Base-by-base conservation (phyloP, 345 rosid genomes). In the Gossypioides kirkii region DNA sequence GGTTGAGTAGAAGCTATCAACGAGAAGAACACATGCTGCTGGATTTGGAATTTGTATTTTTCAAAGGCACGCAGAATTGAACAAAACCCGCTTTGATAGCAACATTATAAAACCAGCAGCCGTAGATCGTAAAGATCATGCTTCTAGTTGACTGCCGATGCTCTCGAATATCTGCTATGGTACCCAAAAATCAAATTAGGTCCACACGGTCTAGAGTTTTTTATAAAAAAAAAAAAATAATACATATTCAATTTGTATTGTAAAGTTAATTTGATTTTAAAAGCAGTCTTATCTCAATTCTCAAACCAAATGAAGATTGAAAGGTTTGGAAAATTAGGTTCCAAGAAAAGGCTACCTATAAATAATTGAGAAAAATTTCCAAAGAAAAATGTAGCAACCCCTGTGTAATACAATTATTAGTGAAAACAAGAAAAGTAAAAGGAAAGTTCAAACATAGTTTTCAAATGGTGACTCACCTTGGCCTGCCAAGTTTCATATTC, bases 11-110 rank as follows among this genome's bases (percentile, higher is more conserved):
- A 38, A 54, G 25, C 20, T 18, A 69, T 28, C 45, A 49, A 18
- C 0, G 72, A 25, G 7, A 28, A 1, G 42, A n/a, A 26, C 23
- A 6, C 9, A 2, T 17, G 71, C 36, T 50, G 46, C 6, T 54
- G 28, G 50, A 3, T 54, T 70, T 54, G 49, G 62, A 52, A 43
- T 53, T 53, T n/a, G 36, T 18, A 14, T n/a, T 32, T 69, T 70
- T 54, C 73, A 0, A 38, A 55, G 23, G 73, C 73, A 54, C 62
- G 50, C 73, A 70, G 73, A 13, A 38, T 70, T 70, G 10, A 13
- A 54, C 32, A 70, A 70, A 70, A 54, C 8, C 62, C 62, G 18
- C 42, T 53, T 50, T 18, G 73, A 32, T 66, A 46, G 18, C 18
- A 68, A n/a, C 61, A 52, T 18, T 22, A 12, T 2, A 69, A 10